phyloP scores from a whole-genome alignment of 1,139 yeast species.

The Hanseniaspora sp. region DNA sequence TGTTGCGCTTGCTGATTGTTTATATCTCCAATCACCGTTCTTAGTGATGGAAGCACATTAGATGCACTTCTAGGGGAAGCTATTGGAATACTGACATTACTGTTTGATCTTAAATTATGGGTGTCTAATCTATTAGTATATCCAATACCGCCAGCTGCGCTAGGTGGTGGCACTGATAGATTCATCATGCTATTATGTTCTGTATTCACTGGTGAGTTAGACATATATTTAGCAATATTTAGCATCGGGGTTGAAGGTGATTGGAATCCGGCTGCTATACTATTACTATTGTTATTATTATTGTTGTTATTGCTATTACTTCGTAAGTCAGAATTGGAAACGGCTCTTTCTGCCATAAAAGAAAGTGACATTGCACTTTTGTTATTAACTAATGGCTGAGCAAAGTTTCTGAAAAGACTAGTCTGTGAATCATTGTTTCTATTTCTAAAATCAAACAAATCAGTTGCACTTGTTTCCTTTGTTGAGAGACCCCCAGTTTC shows the following conservation, averaged over 20 bases:
- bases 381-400: not conserved
- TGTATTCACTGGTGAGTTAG: not conserved
- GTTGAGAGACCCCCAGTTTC: constrained; percentile 56
- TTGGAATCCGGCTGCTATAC: not conserved
- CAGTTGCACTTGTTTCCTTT: constrained; percentile 2
- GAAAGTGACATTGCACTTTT: not conserved
- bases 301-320: not conserved
- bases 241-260: constrained; percentile 6
- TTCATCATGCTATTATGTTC: not conserved
- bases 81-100: not conserved
- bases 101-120: not conserved
- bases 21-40: not conserved
- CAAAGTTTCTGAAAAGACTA: not conserved
- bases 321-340: not conserved
- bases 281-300: constrained; percentile 6
- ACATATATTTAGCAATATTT: not conserved
- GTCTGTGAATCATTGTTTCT: not conserved
- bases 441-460: constrained; percentile 1
- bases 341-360: not conserved
- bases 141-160: not conserved
- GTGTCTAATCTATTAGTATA: not conserved
- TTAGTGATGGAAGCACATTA: not conserved
- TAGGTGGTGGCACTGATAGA: constrained; percentile 1
- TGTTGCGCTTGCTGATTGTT: not conserved
- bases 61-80: not conserved